Evolutionary conservation across 2,329 filamentous ascomycete species (phyloP).

Genomic region (Didymella exigua): DNA sequence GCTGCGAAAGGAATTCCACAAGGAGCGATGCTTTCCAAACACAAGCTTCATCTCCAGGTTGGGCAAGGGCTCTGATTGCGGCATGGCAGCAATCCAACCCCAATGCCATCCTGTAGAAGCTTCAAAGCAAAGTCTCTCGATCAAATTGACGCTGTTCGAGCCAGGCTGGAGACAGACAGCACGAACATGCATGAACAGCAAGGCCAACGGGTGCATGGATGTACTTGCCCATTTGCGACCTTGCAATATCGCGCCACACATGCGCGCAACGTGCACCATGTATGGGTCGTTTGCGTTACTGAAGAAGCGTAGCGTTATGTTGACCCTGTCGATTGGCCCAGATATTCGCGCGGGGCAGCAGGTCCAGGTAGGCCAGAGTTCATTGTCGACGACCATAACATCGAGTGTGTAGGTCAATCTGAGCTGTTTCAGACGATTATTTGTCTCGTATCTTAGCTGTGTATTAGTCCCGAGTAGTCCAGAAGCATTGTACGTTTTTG

Average conservation of each 20-base stretch:
- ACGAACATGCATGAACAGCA: slow-evolving; percentile 9
- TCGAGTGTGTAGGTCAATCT: slow-evolving; percentile 2
- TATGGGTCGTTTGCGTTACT: slow-evolving; percentile 7
- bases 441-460: slow-evolving; percentile 4
- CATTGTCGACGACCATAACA: slow-evolving; percentile 12
- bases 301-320: slow-evolving; percentile 13
- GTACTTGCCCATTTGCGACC: slow-evolving; percentile 8
- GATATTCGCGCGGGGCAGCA: slow-evolving; percentile 8
- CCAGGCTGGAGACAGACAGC: slow-evolving; percentile 1
- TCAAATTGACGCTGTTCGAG: background rate
- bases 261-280: slow-evolving; percentile 15
- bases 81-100: background rate
- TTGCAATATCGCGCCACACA: slow-evolving; percentile 6
- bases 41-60: background rate
- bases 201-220: slow-evolving; percentile 6
- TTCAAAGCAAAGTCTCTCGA: slow-evolving; percentile 1
- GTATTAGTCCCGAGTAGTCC: slow-evolving; percentile 4
- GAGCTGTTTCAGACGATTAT: background rate
- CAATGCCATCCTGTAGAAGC: background rate
- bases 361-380: slow-evolving; percentile 16
- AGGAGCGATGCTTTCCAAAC: slow-evolving; percentile 15
- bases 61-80: background rate
- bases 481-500: slow-evolving; percentile 1
- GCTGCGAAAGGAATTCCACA: slow-evolving; percentile 14
- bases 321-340: background rate